These are phyloP conservation scores for Chytriomyces sp. DNA, from an alignment of 192 early-diverging fungal genomes.

Conservation along the genomic window DNA sequence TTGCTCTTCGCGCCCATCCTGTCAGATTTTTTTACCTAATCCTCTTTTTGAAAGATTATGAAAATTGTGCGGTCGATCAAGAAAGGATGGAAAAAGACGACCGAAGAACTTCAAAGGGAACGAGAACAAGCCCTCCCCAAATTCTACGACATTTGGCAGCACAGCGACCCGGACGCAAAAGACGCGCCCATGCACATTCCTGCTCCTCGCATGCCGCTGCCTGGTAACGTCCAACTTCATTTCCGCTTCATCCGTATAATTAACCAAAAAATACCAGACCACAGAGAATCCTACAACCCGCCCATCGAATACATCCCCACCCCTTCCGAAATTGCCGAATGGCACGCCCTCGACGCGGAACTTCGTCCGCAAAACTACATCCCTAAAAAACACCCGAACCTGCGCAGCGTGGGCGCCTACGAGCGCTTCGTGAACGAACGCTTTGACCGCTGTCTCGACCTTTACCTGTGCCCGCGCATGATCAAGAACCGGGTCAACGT, in stretches of 20 bases:
- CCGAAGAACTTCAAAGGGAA: conserved; percentile 37
- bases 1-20: not conserved
- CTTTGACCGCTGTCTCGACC: conserved; percentile 94
- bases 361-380: conserved; percentile 68
- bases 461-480: conserved; percentile 93
- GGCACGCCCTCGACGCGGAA: conserved; percentile 78
- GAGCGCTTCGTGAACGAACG: conserved; percentile 89
- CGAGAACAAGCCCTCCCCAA: conserved; percentile 45
- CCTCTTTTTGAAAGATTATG: conserved; percentile 66
- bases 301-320: conserved; percentile 91
- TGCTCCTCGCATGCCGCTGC: conserved; percentile 86
- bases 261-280: conserved; percentile 35
- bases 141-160: conserved; percentile 88
- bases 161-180: conserved; percentile 63
- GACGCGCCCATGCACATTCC: conserved; percentile 76
- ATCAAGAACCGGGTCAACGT: conserved; percentile 83
- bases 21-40: not conserved
- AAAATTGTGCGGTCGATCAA: conserved; percentile 97
- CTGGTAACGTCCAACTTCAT: conserved; percentile 46
- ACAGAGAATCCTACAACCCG: conserved; percentile 96
- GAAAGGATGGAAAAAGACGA: conserved; percentile 60
- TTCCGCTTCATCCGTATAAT: not conserved
- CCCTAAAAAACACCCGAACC: conserved; percentile 70
- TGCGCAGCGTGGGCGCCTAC: conserved; percentile 88
- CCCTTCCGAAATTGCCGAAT: conserved; percentile 76